Evolutionary conservation across 1,284 basidiomycete species (phyloP).

Genomic region (Pseudozyma tsukubaensis): DNA sequence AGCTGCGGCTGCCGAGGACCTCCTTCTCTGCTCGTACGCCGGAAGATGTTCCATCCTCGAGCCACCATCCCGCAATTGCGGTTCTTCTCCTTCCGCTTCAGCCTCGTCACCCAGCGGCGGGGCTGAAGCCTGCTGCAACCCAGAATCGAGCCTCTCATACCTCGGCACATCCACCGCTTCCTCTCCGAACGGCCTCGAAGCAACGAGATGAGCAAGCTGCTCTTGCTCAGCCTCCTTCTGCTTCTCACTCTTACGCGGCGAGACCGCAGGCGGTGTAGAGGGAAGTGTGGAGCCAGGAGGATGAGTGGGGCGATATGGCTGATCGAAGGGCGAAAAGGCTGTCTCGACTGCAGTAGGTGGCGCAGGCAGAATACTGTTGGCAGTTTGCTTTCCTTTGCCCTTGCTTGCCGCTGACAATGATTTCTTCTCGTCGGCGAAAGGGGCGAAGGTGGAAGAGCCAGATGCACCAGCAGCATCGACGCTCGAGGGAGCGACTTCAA

Average conservation of each 20-base stretch:
- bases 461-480: not conserved
- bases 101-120: constrained; percentile 16
- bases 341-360: constrained; percentile 41
- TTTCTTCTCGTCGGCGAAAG: constrained; percentile 1
- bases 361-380: constrained; percentile 25
- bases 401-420: constrained; percentile 9
- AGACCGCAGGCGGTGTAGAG: not conserved
- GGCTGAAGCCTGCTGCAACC: constrained; percentile 7
- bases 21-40: constrained; percentile 16
- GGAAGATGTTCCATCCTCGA: constrained; percentile 8
- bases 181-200: constrained; percentile 17
- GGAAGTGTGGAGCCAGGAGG: constrained; percentile 17
- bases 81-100: constrained; percentile 2
- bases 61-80: not conserved
- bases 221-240: constrained; percentile 44
- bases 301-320: constrained; percentile 40
- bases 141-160: constrained; percentile 20
- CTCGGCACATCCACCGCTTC: constrained; percentile 21
- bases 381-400: constrained; percentile 26
- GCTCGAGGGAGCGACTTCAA: constrained; percentile 27
- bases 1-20: not conserved
- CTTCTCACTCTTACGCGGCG: constrained; percentile 39
- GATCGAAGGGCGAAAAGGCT: constrained; percentile 55
- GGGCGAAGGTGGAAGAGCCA: not conserved
- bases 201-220: constrained; percentile 31